Base-by-base conservation (phyloP, 2,329 filamentous ascomycete genomes). In the Herpotrichia juniperi region DNA sequence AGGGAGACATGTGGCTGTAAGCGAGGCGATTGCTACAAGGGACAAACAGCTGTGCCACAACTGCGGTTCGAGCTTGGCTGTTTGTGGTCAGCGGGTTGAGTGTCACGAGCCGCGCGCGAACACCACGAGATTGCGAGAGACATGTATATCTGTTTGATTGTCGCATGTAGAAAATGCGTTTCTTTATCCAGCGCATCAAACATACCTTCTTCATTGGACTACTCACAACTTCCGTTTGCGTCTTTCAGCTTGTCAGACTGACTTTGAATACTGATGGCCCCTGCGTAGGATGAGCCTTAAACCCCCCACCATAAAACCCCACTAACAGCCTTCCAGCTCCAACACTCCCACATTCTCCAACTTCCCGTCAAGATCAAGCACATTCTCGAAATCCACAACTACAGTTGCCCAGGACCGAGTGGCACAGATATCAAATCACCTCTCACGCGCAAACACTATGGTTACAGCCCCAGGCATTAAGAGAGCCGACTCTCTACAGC, bases 401-500 rank as follows among this genome's bases (percentile, higher is more conserved):
- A 10, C 45, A 42, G 32, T 48, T 28, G 47, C 44, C 14, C 43
- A 51, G 19, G 40, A 54, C 10, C 42, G 46, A 28, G 49, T 47
- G 9, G 17, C 32, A 1, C 57, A 60, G 37, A 40, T 56, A 8
- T 42, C 46, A 39, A 48, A 54, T 34, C 55, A 56, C 34, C 39
- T 56, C 16, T 50, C 47, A 7, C 47, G 47, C 4, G 6, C 51
- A 50, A 42, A 30, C 32, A 52, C 37, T 19, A 48, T 47, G 50
- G 4, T 26, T 8, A 22, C 35, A 2, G 30, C 35, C 11, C 37
- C 52, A 22, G 14, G 24, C 44, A 4, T 42, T 46, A n/a, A 52
- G 14, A 9, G 37, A 22, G 21, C 37, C 37, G 6, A 21, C 10
- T 19, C 17, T 19, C 34, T n/a, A 21, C 16, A 37, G 22, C 34